phyloP scores from a whole-genome alignment of 129 eudicot species.

The Saposhnikovia divaricata region DNA sequence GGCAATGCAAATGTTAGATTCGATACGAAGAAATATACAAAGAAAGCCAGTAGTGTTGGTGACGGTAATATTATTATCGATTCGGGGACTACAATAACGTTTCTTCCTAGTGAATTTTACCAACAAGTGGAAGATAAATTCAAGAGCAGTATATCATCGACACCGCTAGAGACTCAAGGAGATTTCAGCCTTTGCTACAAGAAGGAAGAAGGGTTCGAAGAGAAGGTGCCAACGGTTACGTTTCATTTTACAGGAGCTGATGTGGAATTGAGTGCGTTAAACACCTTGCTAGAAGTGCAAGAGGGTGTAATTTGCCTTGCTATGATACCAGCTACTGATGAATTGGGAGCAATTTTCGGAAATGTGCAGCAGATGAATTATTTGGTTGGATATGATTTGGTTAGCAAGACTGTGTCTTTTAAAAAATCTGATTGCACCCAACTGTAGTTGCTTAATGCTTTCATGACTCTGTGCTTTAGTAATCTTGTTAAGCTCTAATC shows the following conservation, averaged over 20 bases:
- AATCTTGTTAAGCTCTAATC: neutral
- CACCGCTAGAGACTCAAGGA: constrained; percentile 21
- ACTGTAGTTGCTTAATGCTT: neutral
- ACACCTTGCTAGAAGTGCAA: constrained; percentile 21
- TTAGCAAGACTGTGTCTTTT: constrained; percentile 27
- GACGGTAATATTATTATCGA: constrained; percentile 44
- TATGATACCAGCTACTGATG: constrained; percentile 11
- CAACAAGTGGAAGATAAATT: neutral
- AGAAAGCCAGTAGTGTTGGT: neutral
- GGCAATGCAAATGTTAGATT: constrained; percentile 18
- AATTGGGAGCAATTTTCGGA: constrained; percentile 28
- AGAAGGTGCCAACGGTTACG: constrained; percentile 20
- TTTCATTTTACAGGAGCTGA: constrained; percentile 39
- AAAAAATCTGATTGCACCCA: constrained; percentile 34
- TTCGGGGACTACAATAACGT: constrained; percentile 49
- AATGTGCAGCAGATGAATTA: constrained; percentile 37
- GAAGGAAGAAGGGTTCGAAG: neutral
- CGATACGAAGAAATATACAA: neutral
- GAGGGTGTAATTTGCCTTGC: constrained; percentile 29
- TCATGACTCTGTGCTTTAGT: neutral
- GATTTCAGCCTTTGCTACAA: constrained; percentile 24
- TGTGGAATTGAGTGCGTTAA: constrained; percentile 13
- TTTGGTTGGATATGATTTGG: constrained; percentile 46
- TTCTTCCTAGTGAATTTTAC: constrained; percentile 16
- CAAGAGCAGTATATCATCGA: neutral